phyloP scores from a whole-genome alignment of 495 filamentous ascomycete species.

The Penicillium flavigenum region DNA sequence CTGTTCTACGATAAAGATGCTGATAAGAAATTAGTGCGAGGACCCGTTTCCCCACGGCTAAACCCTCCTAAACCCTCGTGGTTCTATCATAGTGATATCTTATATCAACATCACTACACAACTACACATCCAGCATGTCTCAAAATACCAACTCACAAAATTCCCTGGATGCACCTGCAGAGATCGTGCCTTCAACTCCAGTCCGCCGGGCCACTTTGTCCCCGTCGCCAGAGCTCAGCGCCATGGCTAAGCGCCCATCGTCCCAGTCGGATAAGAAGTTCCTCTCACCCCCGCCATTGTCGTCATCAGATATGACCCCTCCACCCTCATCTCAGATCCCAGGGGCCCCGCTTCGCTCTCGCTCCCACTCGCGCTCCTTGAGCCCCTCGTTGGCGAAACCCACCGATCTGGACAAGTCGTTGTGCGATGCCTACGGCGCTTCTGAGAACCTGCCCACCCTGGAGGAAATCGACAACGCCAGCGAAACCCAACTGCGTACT shows the following conservation, averaged over 20 bases:
- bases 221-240: slow-evolving; percentile 43
- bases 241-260: slow-evolving; percentile 27
- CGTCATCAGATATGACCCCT: slow-evolving; percentile 62
- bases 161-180: slow-evolving; percentile 42
- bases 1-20: not conserved
- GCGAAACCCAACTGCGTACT: slow-evolving; percentile 57
- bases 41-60: slow-evolving; percentile 23
- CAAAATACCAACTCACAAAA: slow-evolving; percentile 38
- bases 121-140: slow-evolving; percentile 34
- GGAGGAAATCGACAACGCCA: slow-evolving; percentile 63
- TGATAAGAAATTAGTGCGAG: slow-evolving; percentile 30
- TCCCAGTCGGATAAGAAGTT: slow-evolving; percentile 38
- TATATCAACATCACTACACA: slow-evolving; percentile 10
- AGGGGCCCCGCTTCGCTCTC: slow-evolving; percentile 39
- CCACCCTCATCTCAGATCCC: slow-evolving; percentile 71
- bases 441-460: slow-evolving; percentile 58
- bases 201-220: slow-evolving; percentile 39
- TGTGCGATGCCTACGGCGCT: slow-evolving; percentile 49
- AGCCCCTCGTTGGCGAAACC: slow-evolving; percentile 55
- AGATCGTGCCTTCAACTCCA: slow-evolving; percentile 43
- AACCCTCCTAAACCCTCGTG: slow-evolving; percentile 13
- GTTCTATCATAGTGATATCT: slow-evolving; percentile 15
- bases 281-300: slow-evolving; percentile 40
- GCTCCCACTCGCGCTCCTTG: slow-evolving; percentile 38
- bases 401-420: slow-evolving; percentile 54